Evolutionary conservation across 2,329 filamentous ascomycete genomes (phyloP).

Genomic region (Scytalidium lignicola): DNA sequence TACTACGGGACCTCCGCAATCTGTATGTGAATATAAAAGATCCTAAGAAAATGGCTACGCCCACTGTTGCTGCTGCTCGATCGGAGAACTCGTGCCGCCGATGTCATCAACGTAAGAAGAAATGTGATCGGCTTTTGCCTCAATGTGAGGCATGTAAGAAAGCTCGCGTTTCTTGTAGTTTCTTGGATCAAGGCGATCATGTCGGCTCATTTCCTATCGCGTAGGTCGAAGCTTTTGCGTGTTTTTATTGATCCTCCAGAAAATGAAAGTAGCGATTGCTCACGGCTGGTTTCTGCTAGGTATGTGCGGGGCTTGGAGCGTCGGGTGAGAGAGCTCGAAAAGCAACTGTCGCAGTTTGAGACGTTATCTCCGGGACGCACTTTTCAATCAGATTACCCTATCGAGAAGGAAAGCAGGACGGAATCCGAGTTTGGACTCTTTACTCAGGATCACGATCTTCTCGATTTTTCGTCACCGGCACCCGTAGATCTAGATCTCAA

Average conservation of each 20-base stretch:
- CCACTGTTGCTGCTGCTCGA: not conserved
- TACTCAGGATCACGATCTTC: not conserved
- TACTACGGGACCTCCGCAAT: not conserved
- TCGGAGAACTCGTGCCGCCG: conserved; percentile 30
- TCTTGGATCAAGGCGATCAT: conserved; percentile 33
- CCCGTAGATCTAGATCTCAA: conserved; percentile 1
- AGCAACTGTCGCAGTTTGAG: conserved; percentile 9
- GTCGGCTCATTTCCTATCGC: conserved; percentile 35
- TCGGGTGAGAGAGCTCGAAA: conserved; percentile 22
- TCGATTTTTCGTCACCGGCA: not conserved
- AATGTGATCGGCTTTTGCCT: conserved; percentile 35
- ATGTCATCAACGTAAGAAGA: conserved; percentile 37
- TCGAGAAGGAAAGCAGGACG: not conserved
- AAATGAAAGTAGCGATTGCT: not conserved
- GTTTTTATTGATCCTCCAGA: conserved; percentile 1
- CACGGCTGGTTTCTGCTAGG: conserved; percentile 11
- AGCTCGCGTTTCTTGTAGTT: conserved; percentile 35
- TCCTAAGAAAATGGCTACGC: not conserved
- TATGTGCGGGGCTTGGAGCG: conserved; percentile 31
- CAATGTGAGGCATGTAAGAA: conserved; percentile 33
- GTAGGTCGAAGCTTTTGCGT: conserved; percentile 30
- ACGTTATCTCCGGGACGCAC: not conserved
- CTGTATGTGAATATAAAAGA: not conserved
- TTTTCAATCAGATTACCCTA: not conserved
- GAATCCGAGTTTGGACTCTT: not conserved